Conservation (phyloP, 2,329 filamentous ascomycete genomes). For the Monilinia fructicola region DNA sequence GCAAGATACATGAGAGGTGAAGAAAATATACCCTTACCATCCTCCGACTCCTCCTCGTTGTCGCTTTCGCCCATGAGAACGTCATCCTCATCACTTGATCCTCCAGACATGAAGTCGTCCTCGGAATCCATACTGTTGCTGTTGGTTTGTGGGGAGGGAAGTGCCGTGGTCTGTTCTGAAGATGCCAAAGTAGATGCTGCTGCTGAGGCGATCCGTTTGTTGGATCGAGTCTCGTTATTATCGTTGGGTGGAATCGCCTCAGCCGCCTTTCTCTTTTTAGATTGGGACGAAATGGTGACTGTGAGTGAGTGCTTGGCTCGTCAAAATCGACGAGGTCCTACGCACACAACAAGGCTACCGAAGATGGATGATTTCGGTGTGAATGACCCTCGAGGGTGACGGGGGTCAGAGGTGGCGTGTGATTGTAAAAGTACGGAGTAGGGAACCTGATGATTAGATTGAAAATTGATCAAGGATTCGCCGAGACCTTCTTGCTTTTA, state of each 20-base stretch:
- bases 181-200: conserved; percentile 32
- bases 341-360: conserved; percentile 37
- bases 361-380: conserved; percentile 7
- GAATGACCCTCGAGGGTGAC: conserved; percentile 14
- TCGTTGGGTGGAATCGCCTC: conserved; percentile 44
- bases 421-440: conserved; percentile 5
- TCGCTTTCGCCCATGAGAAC: conserved; percentile 76
- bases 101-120: conserved; percentile 85
- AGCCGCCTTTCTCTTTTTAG: conserved; percentile 54
- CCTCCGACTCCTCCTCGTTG: conserved; percentile 62
- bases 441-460: background rate
- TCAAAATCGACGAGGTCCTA: conserved; percentile 34
- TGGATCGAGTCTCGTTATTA: conserved; percentile 40
- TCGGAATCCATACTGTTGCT: conserved; percentile 83
- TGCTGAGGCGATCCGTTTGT: conserved; percentile 43
- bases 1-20: background rate
- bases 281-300: conserved; percentile 53
- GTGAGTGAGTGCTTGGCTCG: conserved; percentile 32
- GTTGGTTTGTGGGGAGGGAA: conserved; percentile 56
- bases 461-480: background rate
- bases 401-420: conserved; percentile 14
- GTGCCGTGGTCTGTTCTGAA: conserved; percentile 37
- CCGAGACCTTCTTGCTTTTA: background rate
- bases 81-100: conserved; percentile 74
- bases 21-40: conserved; percentile 35